Conservation (phyloP, 805 yeast genomes). For the Starmerella powellii region DNA sequence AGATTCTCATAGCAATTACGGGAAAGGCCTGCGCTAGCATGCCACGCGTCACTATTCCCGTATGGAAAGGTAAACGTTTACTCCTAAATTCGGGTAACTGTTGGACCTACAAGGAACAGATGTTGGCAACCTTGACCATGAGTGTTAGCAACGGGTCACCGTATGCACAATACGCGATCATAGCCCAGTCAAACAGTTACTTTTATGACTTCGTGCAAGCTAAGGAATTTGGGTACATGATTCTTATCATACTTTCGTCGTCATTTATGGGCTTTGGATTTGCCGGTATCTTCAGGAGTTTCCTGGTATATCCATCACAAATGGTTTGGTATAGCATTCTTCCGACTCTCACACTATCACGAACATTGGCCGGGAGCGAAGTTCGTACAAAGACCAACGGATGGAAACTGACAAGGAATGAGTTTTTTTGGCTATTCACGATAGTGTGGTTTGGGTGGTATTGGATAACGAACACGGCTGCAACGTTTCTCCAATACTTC, state of each 20-base stretch:
- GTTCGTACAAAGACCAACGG: slow-evolving; percentile 39
- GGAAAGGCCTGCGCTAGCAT: slow-evolving; percentile 36
- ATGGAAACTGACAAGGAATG: slow-evolving; percentile 20
- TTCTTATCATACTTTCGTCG: slow-evolving; percentile 41
- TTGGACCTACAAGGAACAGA: slow-evolving; percentile 54
- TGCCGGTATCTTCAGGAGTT: slow-evolving; percentile 51
- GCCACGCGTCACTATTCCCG: slow-evolving; percentile 7
- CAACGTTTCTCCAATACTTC: slow-evolving; percentile 48
- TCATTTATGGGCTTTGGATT: slow-evolving; percentile 57
- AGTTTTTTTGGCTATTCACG: slow-evolving; percentile 1
- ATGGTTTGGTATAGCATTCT: slow-evolving; percentile 45
- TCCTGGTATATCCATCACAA: slow-evolving; percentile 41
- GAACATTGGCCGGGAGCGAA: slow-evolving; percentile 35
- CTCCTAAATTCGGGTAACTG: slow-evolving; percentile 44
- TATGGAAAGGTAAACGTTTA: slow-evolving; percentile 4
- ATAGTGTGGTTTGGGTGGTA: slow-evolving; percentile 33
- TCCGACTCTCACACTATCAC: slow-evolving; percentile 39
- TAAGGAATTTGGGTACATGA: slow-evolving; percentile 39
- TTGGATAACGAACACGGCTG: slow-evolving; percentile 57
- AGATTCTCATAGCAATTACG: slow-evolving; percentile 47
- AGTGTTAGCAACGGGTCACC: slow-evolving; percentile 21
- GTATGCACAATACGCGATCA: slow-evolving; percentile 25
- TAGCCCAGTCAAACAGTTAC: slow-evolving; percentile 24
- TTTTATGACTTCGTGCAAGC: slow-evolving; percentile 27
- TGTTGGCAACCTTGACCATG: slow-evolving; percentile 40